Evolutionary conservation across 139 green algal genomes (phyloP).

Genomic region (Edaphochlamys debaryana): DNA sequence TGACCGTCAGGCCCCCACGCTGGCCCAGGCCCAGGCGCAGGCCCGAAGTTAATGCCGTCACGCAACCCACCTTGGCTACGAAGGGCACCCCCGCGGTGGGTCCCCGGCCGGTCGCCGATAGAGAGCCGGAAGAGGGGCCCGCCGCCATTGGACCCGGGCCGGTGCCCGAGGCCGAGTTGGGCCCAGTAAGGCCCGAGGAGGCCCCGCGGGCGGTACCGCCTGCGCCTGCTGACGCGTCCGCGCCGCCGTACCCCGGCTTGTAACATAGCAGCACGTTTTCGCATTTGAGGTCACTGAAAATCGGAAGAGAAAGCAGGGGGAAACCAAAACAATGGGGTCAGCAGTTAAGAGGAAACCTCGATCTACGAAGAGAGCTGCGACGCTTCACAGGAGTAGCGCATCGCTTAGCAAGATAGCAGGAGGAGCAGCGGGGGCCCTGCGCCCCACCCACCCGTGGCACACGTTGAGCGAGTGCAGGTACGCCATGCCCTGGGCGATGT

Average conservation of each 20-base stretch:
- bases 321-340: too few species aligned
- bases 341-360: too few species aligned
- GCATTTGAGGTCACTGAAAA: conserved; percentile 34
- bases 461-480: conserved; percentile 56
- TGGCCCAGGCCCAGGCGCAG: too few species aligned
- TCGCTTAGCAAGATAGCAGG: too few species aligned
- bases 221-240: neutral
- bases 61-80: too few species aligned
- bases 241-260: neutral
- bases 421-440: too few species aligned
- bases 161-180: too few species aligned
- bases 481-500: conserved; percentile 57
- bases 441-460: conserved; percentile 52
- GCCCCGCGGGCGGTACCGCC: neutral
- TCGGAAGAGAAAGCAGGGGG: too few species aligned
- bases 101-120: neutral
- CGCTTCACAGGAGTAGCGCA: too few species aligned
- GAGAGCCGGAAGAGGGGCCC: neutral
- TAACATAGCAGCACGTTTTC: conserved; percentile 46
- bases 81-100: neutral
- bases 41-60: too few species aligned
- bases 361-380: too few species aligned
- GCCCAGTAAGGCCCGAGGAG: neutral
- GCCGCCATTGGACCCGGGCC: neutral
- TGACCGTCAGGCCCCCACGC: too few species aligned